phyloP scores from a whole-genome alignment of 352 stramenopile species.

The Aphanomyces astaci region DNA sequence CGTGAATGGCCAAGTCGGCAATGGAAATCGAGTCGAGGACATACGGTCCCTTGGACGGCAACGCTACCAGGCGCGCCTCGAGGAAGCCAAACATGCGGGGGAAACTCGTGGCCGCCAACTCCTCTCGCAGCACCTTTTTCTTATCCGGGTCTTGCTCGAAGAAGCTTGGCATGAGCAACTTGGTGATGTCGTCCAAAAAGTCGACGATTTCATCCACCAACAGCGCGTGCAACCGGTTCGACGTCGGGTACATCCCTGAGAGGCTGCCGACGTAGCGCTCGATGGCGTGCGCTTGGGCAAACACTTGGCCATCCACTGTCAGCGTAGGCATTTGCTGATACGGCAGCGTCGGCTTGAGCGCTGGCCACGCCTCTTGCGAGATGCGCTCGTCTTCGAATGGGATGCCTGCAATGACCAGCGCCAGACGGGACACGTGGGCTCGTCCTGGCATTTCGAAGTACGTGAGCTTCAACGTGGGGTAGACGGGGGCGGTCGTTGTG shows the following conservation, averaged over 20 bases:
- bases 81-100: background rate
- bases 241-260: slow-evolving; percentile 35
- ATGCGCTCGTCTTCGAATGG: slow-evolving; percentile 49
- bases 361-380: slow-evolving; percentile 25
- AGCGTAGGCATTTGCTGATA: slow-evolving; percentile 39
- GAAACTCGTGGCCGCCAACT: background rate
- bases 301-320: slow-evolving; percentile 36
- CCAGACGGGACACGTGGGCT: slow-evolving; percentile 42
- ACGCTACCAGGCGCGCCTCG: background rate
- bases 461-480: slow-evolving; percentile 36
- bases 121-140: background rate
- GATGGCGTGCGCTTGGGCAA: slow-evolving; percentile 46
- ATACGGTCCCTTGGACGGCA: background rate
- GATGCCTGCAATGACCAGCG: slow-evolving; percentile 36
- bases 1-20: slow-evolving; percentile 9
- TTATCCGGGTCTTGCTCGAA: slow-evolving; percentile 21
- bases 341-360: slow-evolving; percentile 29
- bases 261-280: slow-evolving; percentile 53
- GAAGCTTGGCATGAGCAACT: slow-evolving; percentile 15
- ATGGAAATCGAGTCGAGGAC: background rate
- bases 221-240: slow-evolving; percentile 27
- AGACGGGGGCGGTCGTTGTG: background rate
- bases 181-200: slow-evolving; percentile 30
- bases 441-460: slow-evolving; percentile 47
- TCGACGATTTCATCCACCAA: slow-evolving; percentile 38